Base-by-base conservation (phyloP, 306 rosid species). In the Inga leiocalycina region DNA sequence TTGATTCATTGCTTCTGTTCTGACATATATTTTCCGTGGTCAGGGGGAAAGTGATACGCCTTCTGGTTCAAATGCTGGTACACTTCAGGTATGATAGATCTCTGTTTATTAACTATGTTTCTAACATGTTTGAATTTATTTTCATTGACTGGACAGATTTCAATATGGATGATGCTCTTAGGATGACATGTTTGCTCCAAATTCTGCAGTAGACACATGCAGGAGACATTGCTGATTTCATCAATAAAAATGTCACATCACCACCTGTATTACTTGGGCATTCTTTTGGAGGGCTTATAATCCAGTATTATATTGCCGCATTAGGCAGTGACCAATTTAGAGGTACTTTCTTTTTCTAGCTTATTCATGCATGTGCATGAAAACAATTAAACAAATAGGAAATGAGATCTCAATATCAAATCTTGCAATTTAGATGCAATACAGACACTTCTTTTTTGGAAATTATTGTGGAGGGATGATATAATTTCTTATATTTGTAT, bases 31-130 rank as follows among this genome's bases (percentile, higher is more conserved):
- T 75, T 68, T 72, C 5, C 66, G 27, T 86, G 83, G 27, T 59
- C 85, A 94, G 94, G 98, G 98, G 54, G 98, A 93, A 88, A 94
- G 98, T 84, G 98, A 94, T 89, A 79, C 81, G 34, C 98, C 98
- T 57, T 37, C 81, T 77, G 92, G 81, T 84, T 78, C 93, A 13
- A 97, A 90, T 81, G 92, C 97, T 10, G 98, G 98, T 74, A 93
- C 97, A 44, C 97, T 94, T 76, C 83, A 91, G 93, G 98, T 94
- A 86, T 41, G 22, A 62, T 85, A 62, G 65, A 78, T 81, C 65
- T 76, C 80, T 82, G 59, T 57, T 71, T 70, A 10, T 10, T 84
- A 32, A 71, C 75, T 51, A 46, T 68, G 51, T 48, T 83, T 68
- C 30, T 34, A 19, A 27, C 37, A 13, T 75, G n/a, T 71, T 75